Conservation (phyloP, 164 flowering plant species). For the Tetrastigma voinierianum region DNA sequence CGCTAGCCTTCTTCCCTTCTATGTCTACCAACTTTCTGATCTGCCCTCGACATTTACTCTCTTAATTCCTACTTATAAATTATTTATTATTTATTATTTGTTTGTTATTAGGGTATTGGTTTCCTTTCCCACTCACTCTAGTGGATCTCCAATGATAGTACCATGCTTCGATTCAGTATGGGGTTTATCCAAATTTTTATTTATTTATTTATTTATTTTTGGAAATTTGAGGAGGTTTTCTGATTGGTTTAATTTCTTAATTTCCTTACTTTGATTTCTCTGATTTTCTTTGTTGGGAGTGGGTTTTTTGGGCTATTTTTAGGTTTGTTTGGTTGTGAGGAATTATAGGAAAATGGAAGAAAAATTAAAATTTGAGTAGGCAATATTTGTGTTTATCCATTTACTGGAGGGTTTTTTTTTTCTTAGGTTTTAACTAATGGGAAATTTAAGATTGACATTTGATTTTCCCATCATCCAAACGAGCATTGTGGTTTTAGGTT, state of each 20-base stretch:
- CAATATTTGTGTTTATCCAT: not conserved
- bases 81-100: too few species aligned
- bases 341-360: not conserved
- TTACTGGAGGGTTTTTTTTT: not conserved
- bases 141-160: conserved; percentile 6
- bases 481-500: too few species aligned
- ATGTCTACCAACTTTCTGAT: not conserved
- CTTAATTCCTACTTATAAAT: too few species aligned
- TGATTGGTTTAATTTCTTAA: not conserved
- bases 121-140: not conserved
- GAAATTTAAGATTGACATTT: not conserved
- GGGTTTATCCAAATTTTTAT: not conserved
- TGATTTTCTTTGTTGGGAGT: not conserved
- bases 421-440: not conserved
- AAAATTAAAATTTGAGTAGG: not conserved
- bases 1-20: not conserved
- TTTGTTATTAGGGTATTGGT: not conserved
- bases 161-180: not conserved
- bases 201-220: not conserved
- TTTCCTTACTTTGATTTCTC: not conserved
- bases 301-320: too few species aligned
- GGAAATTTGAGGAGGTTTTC: too few species aligned
- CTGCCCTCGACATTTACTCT: too few species aligned
- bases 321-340: not conserved
- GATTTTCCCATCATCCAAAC: not conserved